Evolutionary conservation across 1,284 basidiomycete genomes (phyloP).

Genomic region (Kwoniella shivajii): DNA sequence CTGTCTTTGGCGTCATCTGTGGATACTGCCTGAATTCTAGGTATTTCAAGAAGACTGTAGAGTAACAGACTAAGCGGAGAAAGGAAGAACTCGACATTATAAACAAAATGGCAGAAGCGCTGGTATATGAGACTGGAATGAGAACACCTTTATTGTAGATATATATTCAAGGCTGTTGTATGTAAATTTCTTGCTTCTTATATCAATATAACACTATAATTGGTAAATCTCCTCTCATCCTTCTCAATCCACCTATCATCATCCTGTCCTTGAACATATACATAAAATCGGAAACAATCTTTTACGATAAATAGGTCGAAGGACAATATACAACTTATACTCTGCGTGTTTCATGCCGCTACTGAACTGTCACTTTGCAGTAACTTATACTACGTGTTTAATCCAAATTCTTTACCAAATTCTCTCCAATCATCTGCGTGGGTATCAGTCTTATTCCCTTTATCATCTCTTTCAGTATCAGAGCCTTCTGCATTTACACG

Average conservation of each 20-base stretch:
- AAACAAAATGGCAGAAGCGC: no score
- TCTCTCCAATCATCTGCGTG: neutral
- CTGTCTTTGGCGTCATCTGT: slow-evolving; percentile 79
- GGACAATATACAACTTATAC: no score
- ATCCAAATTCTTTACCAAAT: slow-evolving; percentile 5
- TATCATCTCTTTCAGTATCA: neutral
- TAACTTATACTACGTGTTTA: neutral
- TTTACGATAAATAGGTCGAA: neutral
- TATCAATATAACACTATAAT: no score
- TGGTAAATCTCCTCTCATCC: no score
- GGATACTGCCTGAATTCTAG: slow-evolving; percentile 76
- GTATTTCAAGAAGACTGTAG: slow-evolving; percentile 60
- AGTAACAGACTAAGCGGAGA: slow-evolving; percentile 6
- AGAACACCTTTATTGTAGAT: no score
- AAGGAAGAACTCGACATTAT: no score
- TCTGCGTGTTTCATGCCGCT: neutral
- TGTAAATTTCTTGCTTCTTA: no score
- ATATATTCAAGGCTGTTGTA: no score
- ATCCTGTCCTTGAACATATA: no score
- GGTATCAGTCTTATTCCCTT: neutral
- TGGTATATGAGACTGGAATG: no score
- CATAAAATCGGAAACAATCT: no score
- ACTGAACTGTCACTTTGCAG: neutral
- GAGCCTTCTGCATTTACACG: neutral
- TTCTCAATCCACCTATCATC: no score